A percentile compares a stretch with the other conserved stretches of the same genome.
phyloP scores from a whole-genome alignment of 2,329 filamentous ascomycete species.

The Phaeosphaeriaceae sp. region DNA sequence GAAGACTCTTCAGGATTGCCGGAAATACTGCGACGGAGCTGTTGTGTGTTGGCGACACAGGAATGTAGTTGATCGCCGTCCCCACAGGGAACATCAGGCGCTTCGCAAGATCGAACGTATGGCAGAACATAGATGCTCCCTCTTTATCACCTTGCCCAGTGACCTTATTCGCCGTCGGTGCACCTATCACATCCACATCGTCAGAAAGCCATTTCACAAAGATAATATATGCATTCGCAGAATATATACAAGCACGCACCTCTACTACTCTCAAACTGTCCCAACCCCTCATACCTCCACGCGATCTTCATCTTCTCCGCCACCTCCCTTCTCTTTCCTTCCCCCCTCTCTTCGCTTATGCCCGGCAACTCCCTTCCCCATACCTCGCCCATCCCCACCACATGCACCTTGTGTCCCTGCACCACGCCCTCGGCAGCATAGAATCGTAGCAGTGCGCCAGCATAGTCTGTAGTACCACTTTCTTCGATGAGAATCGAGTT shows the following conservation, averaged over 20 bases:
- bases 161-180: conserved; percentile 25
- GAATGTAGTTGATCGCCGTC: conserved; percentile 54
- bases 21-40: conserved; percentile 64
- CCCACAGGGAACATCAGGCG: conserved; percentile 53
- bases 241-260: conserved; percentile 59
- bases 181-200: conserved; percentile 20
- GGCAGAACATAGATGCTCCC: conserved; percentile 53
- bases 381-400: conserved; percentile 78
- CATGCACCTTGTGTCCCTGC: conserved; percentile 88
- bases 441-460: conserved; percentile 81
- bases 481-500: conserved; percentile 84
- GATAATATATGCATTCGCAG: conserved; percentile 20
- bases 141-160: conserved; percentile 46
- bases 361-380: conserved; percentile 89
- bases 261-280: conserved; percentile 72
- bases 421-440: conserved; percentile 93
- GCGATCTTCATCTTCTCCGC: conserved; percentile 92
- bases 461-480: conserved; percentile 92
- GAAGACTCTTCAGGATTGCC: conserved; percentile 68
- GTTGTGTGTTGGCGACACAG: conserved; percentile 68
- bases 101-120: conserved; percentile 62
- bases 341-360: conserved; percentile 56
- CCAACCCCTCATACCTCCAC: conserved; percentile 91
- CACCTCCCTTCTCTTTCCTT: conserved; percentile 43
- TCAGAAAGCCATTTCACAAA: conserved; percentile 20